Conservation (phyloP, 2,329 filamentous ascomycete genomes). For the Torrubiella hemipterigena region DNA sequence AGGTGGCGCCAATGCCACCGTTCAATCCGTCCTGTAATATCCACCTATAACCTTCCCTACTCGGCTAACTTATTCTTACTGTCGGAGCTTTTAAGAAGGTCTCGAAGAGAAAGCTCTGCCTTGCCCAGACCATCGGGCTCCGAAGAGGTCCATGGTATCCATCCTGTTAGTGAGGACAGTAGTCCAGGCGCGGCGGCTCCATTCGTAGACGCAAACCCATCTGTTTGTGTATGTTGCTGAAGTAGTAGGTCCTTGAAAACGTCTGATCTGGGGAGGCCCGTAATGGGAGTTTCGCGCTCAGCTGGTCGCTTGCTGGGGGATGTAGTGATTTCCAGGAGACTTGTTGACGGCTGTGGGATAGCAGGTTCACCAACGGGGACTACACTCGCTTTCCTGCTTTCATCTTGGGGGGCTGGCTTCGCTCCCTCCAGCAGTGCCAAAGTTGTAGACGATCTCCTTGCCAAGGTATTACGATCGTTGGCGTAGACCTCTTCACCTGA, state of each 20-base stretch:
- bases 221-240: slow-evolving; percentile 5
- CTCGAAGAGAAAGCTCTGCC: no score
- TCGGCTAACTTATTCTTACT: no score
- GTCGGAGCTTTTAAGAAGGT: no score
- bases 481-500: slow-evolving; percentile 7
- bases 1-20: no score
- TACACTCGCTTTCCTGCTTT: not conserved
- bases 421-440: slow-evolving; percentile 22
- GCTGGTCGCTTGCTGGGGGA: slow-evolving; percentile 13
- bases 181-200: slow-evolving; percentile 4
- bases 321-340: slow-evolving; percentile 33
- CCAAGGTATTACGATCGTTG: slow-evolving; percentile 8
- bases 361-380: slow-evolving; percentile 41
- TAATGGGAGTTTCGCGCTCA: no score
- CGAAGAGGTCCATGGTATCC: slow-evolving; percentile 6
- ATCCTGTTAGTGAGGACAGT: slow-evolving; percentile 6
- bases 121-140: no score
- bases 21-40: no score
- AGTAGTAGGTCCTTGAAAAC: slow-evolving; percentile 4
- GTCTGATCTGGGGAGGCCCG: no score
- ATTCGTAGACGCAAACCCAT: slow-evolving; percentile 3
- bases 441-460: slow-evolving; percentile 17
- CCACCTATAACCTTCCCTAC: no score
- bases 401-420: not conserved
- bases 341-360: slow-evolving; percentile 43